Conservation (phyloP, 768 basidiomycete species). For the Psilocybe subaeruginosa region DNA sequence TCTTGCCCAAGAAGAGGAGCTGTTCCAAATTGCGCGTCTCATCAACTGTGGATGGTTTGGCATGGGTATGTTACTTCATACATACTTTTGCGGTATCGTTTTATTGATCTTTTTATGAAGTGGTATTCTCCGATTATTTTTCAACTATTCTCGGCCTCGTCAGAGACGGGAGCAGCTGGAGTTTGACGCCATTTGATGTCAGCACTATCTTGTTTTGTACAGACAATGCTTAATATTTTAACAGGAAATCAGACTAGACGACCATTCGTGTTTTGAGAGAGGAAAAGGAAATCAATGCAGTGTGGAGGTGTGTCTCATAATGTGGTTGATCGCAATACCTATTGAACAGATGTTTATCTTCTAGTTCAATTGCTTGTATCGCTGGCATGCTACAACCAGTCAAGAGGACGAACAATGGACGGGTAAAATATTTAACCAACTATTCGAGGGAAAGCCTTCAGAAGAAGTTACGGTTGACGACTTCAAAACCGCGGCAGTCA, state of each 20-base stretch:
- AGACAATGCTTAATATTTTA: not conserved
- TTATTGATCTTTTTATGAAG: constrained; percentile 23
- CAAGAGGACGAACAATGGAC: constrained; percentile 74
- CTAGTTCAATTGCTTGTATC: constrained; percentile 84
- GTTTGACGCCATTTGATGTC: constrained; percentile 73
- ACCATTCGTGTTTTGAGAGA: constrained; percentile 73
- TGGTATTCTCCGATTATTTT: constrained; percentile 86
- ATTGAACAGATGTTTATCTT: not conserved
- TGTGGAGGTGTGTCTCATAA: constrained; percentile 59
- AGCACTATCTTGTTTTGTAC: constrained; percentile 18
- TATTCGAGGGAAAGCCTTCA: constrained; percentile 57
- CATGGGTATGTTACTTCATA: constrained; percentile 34
- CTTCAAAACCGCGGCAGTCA: constrained; percentile 49
- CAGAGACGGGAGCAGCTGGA: constrained; percentile 77
- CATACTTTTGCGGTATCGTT: not conserved
- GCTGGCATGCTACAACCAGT: constrained; percentile 85
- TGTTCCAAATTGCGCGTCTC: constrained; percentile 83
- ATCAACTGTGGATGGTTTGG: constrained; percentile 85
- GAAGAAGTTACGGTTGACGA: constrained; percentile 51
- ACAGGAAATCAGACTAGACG: constrained; percentile 66
- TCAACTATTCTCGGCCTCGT: constrained; percentile 80
- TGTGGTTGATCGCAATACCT: too few relatives aligned
- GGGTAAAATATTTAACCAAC: constrained; percentile 41
- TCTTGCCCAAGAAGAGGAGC: constrained; percentile 65
- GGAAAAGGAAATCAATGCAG: constrained; percentile 83